Evolutionary conservation across 768 basidiomycete genomes (phyloP).

Genomic region (Candolleomyces eurysporus): DNA sequence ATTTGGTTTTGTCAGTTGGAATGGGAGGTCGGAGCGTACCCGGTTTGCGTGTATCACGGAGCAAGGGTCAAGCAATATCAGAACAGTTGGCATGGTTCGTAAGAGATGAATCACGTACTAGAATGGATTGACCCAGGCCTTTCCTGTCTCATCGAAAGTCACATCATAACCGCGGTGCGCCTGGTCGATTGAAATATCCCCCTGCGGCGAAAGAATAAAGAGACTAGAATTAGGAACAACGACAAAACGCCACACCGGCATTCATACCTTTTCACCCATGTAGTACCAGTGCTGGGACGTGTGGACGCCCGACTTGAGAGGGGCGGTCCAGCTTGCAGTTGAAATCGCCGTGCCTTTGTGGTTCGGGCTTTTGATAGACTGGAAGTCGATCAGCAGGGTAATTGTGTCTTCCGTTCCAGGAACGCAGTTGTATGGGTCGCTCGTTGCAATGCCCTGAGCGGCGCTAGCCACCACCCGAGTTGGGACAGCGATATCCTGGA

Average conservation of each 20-base stretch:
- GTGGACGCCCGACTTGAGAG: constrained; percentile 85
- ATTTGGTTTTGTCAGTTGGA: neutral
- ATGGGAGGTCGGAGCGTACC: neutral
- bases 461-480: constrained; percentile 90
- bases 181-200: constrained; percentile 90
- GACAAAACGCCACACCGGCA: neutral
- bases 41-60: neutral
- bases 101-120: constrained; percentile 52
- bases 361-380: constrained; percentile 68
- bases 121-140: constrained; percentile 87
- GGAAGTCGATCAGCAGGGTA: constrained; percentile 93
- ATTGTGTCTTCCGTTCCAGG: constrained; percentile 92
- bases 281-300: constrained; percentile 94
- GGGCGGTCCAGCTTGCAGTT: constrained; percentile 94
- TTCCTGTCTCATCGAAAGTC: constrained; percentile 82
- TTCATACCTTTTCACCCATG: constrained; percentile 80
- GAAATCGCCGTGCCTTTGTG: constrained; percentile 88
- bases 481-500: constrained; percentile 71
- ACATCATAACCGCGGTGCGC: constrained; percentile 93
- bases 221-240: constrained; percentile 6
- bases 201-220: constrained; percentile 42
- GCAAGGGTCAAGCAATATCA: constrained; percentile 3
- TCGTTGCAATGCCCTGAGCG: constrained; percentile 86
- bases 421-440: constrained; percentile 85
- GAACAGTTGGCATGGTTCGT: constrained; percentile 2